Evolutionary conservation across 2,329 filamentous ascomycete genomes (phyloP).

Genomic region (Capronia coronata): DNA sequence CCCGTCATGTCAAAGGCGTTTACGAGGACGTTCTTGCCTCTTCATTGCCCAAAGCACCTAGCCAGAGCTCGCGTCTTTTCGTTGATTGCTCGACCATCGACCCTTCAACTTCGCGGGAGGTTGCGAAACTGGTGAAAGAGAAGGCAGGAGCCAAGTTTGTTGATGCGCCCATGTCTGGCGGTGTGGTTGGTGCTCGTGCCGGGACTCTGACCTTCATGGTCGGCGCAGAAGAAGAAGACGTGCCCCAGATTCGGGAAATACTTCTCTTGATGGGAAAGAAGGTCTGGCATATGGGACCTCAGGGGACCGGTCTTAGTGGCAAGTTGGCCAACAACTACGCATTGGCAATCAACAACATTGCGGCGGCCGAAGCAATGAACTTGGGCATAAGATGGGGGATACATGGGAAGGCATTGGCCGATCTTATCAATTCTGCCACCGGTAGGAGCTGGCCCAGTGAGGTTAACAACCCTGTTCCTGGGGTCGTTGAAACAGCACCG

Average conservation of each 20-base stretch:
- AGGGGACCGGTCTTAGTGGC: slow-evolving; percentile 78
- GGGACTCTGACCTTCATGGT: slow-evolving; percentile 96
- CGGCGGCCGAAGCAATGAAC: slow-evolving; percentile 61
- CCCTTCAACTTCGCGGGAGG: slow-evolving; percentile 70
- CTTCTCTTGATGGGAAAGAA: slow-evolving; percentile 78
- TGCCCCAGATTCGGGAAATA: slow-evolving; percentile 60
- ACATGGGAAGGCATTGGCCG: slow-evolving; percentile 62
- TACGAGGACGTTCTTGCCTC: slow-evolving; percentile 68
- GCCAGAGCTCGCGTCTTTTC: slow-evolving; percentile 63
- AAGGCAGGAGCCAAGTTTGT: slow-evolving; percentile 58
- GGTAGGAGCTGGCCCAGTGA: slow-evolving; percentile 96
- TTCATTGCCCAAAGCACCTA: slow-evolving; percentile 45
- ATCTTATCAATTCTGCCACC: slow-evolving; percentile 87
- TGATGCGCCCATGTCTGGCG: slow-evolving; percentile 94
- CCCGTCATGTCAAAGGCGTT: slow-evolving; percentile 76
- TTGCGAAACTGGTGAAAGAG: slow-evolving; percentile 63
- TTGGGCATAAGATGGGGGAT: slow-evolving; percentile 58
- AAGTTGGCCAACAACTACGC: slow-evolving; percentile 98
- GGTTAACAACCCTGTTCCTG: slow-evolving; percentile 88
- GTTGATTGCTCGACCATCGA: slow-evolving; percentile 98
- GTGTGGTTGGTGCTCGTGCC: slow-evolving; percentile 81
- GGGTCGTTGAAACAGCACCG: slow-evolving; percentile 70
- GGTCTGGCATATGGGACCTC: slow-evolving; percentile 76
- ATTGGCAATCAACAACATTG: slow-evolving; percentile 84
- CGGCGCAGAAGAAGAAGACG: slow-evolving; percentile 56